These are phyloP conservation scores for Coniosporium apollinis DNA, from an alignment of 495 filamentous ascomycete species.

Conservation along the genomic window DNA sequence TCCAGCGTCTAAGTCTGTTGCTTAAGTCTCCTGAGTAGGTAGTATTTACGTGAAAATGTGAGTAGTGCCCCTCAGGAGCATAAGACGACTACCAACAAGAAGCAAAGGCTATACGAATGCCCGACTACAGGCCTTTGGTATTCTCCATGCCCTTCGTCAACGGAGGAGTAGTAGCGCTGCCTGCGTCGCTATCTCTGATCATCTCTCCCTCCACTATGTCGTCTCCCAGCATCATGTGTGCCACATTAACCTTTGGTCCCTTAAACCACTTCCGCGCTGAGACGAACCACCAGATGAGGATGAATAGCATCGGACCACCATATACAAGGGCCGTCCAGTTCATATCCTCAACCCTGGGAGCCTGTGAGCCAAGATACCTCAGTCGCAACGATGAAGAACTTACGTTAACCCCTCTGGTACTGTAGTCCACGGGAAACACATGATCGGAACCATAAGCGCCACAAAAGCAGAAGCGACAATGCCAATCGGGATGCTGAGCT, in stretches of 20 bases:
- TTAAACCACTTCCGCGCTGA: conserved; percentile 57
- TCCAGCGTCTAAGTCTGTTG: too few species aligned
- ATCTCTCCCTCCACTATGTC: background rate
- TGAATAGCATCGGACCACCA: conserved; percentile 36
- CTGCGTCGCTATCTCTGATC: background rate
- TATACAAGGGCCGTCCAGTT: conserved; percentile 68
- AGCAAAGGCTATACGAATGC: too few species aligned
- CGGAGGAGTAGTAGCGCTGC: conserved; percentile 1
- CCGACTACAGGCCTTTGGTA: too few species aligned
- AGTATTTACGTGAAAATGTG: too few species aligned
- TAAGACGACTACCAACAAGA: too few species aligned
- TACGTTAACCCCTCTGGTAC: conserved; percentile 40
- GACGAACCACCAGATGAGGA: conserved; percentile 53
- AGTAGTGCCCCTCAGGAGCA: too few species aligned
- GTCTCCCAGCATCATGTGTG: conserved; percentile 28
- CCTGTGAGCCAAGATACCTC: conserved; percentile 19
- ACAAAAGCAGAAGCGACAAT: conserved; percentile 44
- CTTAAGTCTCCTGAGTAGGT: too few species aligned
- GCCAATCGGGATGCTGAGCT: conserved; percentile 45
- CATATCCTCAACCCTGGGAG: too few species aligned
- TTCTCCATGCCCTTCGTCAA: too few species aligned
- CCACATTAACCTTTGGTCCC: conserved; percentile 52
- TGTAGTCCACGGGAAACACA: conserved; percentile 48
- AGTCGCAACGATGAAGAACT: conserved; percentile 22
- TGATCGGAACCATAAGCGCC: conserved; percentile 54